These are phyloP conservation scores for Kodamaea anthophila DNA, from an alignment of 1,139 yeast genomes.

Conservation along the genomic window DNA sequence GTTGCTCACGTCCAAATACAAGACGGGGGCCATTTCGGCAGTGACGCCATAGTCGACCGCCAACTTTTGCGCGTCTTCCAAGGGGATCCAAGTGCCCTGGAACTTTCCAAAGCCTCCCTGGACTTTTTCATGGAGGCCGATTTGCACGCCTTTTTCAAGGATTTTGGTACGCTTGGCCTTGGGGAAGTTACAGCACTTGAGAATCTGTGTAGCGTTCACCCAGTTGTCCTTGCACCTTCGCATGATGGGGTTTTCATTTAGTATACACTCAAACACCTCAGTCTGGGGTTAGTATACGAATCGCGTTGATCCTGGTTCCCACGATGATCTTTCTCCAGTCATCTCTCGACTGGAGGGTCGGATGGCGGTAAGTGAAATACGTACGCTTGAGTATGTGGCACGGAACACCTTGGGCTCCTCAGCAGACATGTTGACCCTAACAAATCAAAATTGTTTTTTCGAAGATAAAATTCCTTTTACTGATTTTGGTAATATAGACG, in stretches of 20 bases:
- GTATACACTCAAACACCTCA: conserved; percentile 81
- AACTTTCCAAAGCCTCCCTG: conserved; percentile 97
- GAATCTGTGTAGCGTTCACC: conserved; percentile 97
- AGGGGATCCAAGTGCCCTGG: conserved; percentile 97
- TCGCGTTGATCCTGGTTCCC: too few species aligned
- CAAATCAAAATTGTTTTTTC: conserved; percentile 3
- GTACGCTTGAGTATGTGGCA: conserved; percentile 16
- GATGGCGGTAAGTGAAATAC: conserved; percentile 4
- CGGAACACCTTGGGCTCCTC: conserved; percentile 14
- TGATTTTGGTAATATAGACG: conserved; percentile 7
- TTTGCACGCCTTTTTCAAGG: conserved; percentile 85
- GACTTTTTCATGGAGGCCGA: conserved; percentile 82
- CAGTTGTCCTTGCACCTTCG: conserved; percentile 85
- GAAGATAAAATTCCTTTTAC: conserved; percentile 3
- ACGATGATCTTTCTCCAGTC: too few species aligned
- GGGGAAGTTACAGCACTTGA: conserved; percentile 91
- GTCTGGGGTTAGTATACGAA: conserved; percentile 11
- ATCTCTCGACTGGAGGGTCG: too few species aligned
- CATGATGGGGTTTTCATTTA: conserved; percentile 86
- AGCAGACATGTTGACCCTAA: conserved; percentile 4
- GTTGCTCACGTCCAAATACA: conserved; percentile 44
- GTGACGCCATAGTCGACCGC: conserved; percentile 50
- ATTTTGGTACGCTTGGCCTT: conserved; percentile 91
- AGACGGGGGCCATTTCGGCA: conserved; percentile 50
- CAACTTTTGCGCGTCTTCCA: conserved; percentile 49